Evolutionary conservation across 768 basidiomycete genomes (phyloP).

Genomic region (Amanita subjunquillea): DNA sequence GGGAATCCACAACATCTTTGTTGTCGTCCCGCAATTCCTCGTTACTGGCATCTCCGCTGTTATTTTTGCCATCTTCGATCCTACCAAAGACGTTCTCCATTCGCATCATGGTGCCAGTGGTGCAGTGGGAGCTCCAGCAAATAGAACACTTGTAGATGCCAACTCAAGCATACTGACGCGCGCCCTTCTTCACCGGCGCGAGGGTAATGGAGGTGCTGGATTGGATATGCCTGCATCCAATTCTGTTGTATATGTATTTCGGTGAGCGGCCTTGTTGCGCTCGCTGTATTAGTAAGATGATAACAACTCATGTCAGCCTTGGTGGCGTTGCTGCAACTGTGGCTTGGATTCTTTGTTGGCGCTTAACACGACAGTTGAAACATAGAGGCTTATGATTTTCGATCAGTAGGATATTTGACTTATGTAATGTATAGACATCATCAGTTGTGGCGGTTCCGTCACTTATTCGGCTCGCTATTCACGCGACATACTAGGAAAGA

Average conservation of each 20-base stretch:
- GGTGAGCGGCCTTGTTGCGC: conserved; percentile 28
- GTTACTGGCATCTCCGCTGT: conserved; percentile 80
- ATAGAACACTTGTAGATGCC: conserved; percentile 1
- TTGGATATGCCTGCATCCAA: conserved; percentile 23
- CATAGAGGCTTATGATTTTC: conserved; percentile 11
- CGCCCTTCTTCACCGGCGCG: not conserved
- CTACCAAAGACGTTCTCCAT: conserved; percentile 34
- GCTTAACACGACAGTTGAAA: conserved; percentile 17
- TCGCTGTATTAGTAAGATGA: conserved; percentile 1
- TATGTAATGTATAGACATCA: not conserved
- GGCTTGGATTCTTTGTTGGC: conserved; percentile 20
- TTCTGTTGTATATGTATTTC: conserved; percentile 74
- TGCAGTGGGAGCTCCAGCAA: conserved; percentile 4
- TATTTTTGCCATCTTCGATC: conserved; percentile 81
- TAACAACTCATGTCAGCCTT: conserved; percentile 24
- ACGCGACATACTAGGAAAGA: too few species aligned
- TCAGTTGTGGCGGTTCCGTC: too few species aligned
- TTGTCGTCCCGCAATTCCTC: conserved; percentile 92
- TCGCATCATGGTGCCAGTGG: conserved; percentile 16
- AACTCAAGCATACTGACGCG: not conserved
- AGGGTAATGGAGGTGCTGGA: not conserved
- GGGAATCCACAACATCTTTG: conserved; percentile 94
- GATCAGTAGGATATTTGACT: not conserved
- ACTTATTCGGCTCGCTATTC: too few species aligned
- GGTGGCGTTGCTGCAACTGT: conserved; percentile 26